These are phyloP conservation scores for Neofusicoccum parvum DNA, from an alignment of 2,329 filamentous ascomycete species.

Conservation along the genomic window DNA sequence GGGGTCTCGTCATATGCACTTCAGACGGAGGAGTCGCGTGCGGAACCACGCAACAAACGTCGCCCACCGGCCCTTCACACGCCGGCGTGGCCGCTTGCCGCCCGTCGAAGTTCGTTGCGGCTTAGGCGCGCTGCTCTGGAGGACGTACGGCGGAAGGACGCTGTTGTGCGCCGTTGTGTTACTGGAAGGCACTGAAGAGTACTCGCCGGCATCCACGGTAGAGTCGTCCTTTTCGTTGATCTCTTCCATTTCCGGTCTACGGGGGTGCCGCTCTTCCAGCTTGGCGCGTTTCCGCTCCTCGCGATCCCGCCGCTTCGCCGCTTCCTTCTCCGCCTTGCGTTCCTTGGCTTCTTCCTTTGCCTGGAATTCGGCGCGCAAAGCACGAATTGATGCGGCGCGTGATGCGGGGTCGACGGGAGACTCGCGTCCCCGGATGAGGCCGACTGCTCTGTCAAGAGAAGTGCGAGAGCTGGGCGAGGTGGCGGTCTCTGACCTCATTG, in stretches of 20 bases:
- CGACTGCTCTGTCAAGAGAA: constrained; percentile 59
- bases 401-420: constrained; percentile 53
- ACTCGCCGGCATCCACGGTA: constrained; percentile 38
- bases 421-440: constrained; percentile 53
- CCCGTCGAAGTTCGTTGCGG: constrained; percentile 32
- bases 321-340: constrained; percentile 56
- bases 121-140: constrained; percentile 32
- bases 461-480: constrained; percentile 56
- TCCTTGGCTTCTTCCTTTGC: constrained; percentile 62
- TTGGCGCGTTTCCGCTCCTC: constrained; percentile 44
- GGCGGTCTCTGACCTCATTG: constrained; percentile 51
- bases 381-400: constrained; percentile 58
- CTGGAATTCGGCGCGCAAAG: constrained; percentile 59
- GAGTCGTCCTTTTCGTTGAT: constrained; percentile 30
- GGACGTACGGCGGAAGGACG: constrained; percentile 5
- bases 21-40: constrained; percentile 56
- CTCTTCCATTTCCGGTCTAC: constrained; percentile 43
- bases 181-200: constrained; percentile 34
- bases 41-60: constrained; percentile 60
- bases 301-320: constrained; percentile 47
- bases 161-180: constrained; percentile 12
- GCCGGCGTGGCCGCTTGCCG: constrained; percentile 40
- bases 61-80: constrained; percentile 51
- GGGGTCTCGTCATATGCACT: constrained; percentile 29
- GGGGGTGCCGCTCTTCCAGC: constrained; percentile 43